phyloP scores from a whole-genome alignment of 225 moss, liverwort and hornwort genomes.

The Neckera pumila region DNA sequence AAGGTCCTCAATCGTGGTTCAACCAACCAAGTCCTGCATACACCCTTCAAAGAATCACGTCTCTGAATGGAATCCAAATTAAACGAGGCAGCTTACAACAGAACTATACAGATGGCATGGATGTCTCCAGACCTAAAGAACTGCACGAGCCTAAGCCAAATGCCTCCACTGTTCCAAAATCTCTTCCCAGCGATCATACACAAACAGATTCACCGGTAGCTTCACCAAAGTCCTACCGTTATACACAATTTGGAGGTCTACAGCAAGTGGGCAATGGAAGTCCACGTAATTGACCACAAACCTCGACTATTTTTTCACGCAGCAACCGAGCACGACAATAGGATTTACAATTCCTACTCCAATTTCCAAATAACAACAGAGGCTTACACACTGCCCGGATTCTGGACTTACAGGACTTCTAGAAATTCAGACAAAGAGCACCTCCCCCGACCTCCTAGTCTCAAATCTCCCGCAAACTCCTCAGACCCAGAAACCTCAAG shows the following conservation, averaged over 20 bases:
- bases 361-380: neutral
- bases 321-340: neutral
- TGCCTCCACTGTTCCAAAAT: neutral
- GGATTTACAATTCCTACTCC: neutral
- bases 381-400: neutral
- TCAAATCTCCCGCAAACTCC: neutral
- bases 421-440: neutral
- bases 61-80: neutral
- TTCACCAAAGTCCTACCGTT: neutral
- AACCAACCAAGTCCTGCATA: neutral
- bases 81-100: neutral
- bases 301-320: neutral
- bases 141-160: neutral
- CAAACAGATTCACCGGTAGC: neutral
- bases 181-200: neutral
- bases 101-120: no score
- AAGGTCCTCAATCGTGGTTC: neutral
- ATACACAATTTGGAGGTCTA: neutral
- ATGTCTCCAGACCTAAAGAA: neutral
- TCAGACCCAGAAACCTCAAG: neutral
- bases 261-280: neutral
- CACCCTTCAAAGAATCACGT: neutral
- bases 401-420: neutral
- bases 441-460: neutral
- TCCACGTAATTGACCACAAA: neutral